Conservation (phyloP, 371 early-diverging fungal species). For the Batkoa obscura region DNA sequence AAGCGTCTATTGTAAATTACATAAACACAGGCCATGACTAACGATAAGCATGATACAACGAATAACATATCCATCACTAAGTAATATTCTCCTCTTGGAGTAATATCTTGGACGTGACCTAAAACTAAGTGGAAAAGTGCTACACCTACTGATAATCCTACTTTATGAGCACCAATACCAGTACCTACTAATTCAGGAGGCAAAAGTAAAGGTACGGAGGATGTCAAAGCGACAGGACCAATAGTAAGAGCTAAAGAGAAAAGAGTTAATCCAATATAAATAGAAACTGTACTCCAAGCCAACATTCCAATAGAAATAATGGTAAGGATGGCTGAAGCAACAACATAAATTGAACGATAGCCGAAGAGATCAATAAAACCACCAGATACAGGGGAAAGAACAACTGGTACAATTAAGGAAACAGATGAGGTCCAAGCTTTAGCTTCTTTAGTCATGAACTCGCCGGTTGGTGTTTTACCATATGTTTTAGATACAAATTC, state of each 20-base stretch:
- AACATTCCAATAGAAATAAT: conserved; percentile 16
- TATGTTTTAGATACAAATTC: too few species aligned
- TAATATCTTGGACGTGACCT: not conserved
- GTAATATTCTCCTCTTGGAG: not conserved
- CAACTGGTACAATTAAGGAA: conserved; percentile 27
- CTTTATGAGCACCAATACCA: conserved; percentile 34
- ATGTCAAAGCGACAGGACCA: conserved; percentile 43
- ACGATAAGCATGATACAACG: not conserved
- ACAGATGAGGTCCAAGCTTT: conserved; percentile 30
- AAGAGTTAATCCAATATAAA: conserved; percentile 33
- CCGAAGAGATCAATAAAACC: conserved; percentile 28
- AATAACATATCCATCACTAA: not conserved
- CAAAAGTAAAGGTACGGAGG: conserved; percentile 38
- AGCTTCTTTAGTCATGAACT: conserved; percentile 15
- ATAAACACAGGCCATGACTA: not conserved
- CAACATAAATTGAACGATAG: not conserved
- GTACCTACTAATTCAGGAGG: conserved; percentile 37
- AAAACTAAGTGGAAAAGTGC: not conserved
- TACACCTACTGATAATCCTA: not conserved
- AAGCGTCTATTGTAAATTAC: not conserved
- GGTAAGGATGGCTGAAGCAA: not conserved
- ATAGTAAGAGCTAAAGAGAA: conserved; percentile 41
- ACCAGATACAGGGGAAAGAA: conserved; percentile 30
- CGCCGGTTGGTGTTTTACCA: conserved; percentile 13
- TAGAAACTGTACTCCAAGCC: conserved; percentile 25